Conservation (phyloP, 768 basidiomycete genomes). For the Boletus pseudopeckii region DNA sequence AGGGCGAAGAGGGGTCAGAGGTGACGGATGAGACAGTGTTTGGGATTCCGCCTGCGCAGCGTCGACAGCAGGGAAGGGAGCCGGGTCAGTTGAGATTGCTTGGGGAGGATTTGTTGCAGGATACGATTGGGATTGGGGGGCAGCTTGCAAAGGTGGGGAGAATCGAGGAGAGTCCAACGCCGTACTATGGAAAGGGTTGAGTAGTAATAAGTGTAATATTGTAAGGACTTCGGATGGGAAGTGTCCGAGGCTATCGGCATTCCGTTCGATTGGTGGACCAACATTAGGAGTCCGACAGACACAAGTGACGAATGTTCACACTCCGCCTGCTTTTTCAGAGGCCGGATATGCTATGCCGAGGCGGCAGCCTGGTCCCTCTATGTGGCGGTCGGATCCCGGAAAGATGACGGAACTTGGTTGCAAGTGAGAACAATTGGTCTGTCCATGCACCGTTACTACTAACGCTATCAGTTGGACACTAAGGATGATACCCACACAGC, state of each 20-base stretch:
- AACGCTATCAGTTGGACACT: not conserved
- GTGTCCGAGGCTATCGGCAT: too few species aligned
- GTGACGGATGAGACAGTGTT: slow-evolving; percentile 66
- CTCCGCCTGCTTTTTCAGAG: too few species aligned
- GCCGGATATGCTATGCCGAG: too few species aligned
- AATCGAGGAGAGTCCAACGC: slow-evolving; percentile 67
- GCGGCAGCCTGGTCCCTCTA: too few species aligned
- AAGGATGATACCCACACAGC: slow-evolving; percentile 32
- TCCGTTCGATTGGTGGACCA: too few species aligned
- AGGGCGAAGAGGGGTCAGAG: slow-evolving; percentile 18
- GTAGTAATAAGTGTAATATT: too few species aligned
- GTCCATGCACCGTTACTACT: not conserved
- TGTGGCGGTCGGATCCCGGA: slow-evolving; percentile 4
- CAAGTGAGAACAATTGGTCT: not conserved
- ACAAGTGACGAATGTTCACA: too few species aligned
- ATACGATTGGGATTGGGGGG: slow-evolving; percentile 58
- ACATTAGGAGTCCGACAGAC: too few species aligned
- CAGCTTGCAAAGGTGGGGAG: slow-evolving; percentile 47
- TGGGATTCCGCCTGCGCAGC: slow-evolving; percentile 57
- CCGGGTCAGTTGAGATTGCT: slow-evolving; percentile 47
- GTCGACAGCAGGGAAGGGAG: slow-evolving; percentile 28
- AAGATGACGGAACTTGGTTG: slow-evolving; percentile 24
- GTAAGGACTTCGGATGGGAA: too few species aligned
- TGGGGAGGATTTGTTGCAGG: slow-evolving; percentile 60
- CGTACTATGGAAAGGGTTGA: slow-evolving; percentile 28